Conservation (phyloP, 495 filamentous ascomycete genomes). For the Tuber calosporum region DNA sequence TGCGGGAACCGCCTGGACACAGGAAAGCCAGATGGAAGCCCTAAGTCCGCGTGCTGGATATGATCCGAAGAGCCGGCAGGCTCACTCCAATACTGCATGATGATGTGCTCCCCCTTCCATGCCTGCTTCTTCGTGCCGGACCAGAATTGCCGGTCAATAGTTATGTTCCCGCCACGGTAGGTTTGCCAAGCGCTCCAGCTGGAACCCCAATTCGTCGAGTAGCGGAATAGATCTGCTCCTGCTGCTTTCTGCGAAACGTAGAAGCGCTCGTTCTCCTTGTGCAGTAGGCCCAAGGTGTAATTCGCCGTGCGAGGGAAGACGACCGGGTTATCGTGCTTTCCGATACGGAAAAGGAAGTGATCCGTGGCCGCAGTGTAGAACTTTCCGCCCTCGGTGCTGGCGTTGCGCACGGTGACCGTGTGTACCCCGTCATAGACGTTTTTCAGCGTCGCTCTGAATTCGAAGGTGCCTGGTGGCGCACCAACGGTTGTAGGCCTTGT, state of each 20-base stretch:
- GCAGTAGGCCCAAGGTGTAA: slow-evolving; percentile 52
- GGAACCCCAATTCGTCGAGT: slow-evolving; percentile 57
- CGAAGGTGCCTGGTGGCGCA: slow-evolving; percentile 49
- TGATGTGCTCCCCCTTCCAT: slow-evolving; percentile 57
- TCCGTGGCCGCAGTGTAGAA: slow-evolving; percentile 50
- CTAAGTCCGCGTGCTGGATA: slow-evolving; percentile 56
- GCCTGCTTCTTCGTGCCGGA: slow-evolving; percentile 55
- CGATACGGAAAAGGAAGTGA: slow-evolving; percentile 51
- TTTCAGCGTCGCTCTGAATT: slow-evolving; percentile 50
- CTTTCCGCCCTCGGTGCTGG: slow-evolving; percentile 41
- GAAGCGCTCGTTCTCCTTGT: slow-evolving; percentile 44
- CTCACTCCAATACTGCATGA: slow-evolving; percentile 57
- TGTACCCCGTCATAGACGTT: slow-evolving; percentile 63
- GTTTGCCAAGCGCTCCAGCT: slow-evolving; percentile 55
- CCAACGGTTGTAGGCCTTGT: slow-evolving; percentile 19
- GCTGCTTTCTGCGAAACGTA: slow-evolving; percentile 55
- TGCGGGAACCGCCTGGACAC: slow-evolving; percentile 54
- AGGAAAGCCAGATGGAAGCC: slow-evolving; percentile 40
- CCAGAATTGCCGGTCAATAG: slow-evolving; percentile 50
- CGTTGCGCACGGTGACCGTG: slow-evolving; percentile 55
- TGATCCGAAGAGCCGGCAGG: slow-evolving; percentile 59
- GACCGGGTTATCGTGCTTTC: slow-evolving; percentile 50
- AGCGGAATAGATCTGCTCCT: slow-evolving; percentile 60
- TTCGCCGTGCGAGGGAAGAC: slow-evolving; percentile 55
- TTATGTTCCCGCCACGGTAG: slow-evolving; percentile 50